Conservation (phyloP, 257 asterid species). For the Verbena officinalis region DNA sequence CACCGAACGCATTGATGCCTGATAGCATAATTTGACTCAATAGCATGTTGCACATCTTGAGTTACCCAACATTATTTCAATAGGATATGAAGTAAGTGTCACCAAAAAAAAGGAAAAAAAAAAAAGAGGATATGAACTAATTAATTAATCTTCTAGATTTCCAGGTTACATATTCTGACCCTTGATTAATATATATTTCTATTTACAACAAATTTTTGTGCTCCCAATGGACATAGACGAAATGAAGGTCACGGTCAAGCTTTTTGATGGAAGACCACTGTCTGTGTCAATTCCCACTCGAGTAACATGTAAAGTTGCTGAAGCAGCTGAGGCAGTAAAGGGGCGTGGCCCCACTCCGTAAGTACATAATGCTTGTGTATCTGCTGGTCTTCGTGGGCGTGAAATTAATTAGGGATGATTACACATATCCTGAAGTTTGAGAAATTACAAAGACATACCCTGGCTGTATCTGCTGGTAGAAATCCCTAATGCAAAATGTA, state of each 20-base stretch:
- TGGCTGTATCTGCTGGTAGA: no score
- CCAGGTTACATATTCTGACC: conserved; percentile 10
- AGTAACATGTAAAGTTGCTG: conserved; percentile 82
- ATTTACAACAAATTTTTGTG: conserved; percentile 15
- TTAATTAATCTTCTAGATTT: conserved; percentile 2
- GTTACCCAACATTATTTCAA: background rate
- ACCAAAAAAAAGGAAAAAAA: no score
- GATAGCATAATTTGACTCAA: background rate
- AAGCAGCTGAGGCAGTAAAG: conserved; percentile 66
- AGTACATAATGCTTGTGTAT: conserved; percentile 38
- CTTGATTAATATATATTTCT: background rate
- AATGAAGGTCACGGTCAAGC: conserved; percentile 72
- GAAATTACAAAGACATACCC: no score
- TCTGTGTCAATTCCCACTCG: conserved; percentile 78
- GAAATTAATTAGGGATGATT: conserved; percentile 12
- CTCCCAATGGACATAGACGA: conserved; percentile 57
- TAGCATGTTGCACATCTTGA: background rate
- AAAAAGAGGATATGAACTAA: conserved; percentile 4
- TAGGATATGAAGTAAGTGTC: background rate
- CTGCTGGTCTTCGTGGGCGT: conserved; percentile 10
- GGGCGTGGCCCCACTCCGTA: conserved; percentile 86
- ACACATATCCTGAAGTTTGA: no score
- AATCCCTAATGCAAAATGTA: no score
- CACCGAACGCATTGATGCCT: background rate
- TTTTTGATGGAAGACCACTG: conserved; percentile 70